Conservation (phyloP, 1,139 yeast species). For the Protomyces lactucae-debilis region DNA sequence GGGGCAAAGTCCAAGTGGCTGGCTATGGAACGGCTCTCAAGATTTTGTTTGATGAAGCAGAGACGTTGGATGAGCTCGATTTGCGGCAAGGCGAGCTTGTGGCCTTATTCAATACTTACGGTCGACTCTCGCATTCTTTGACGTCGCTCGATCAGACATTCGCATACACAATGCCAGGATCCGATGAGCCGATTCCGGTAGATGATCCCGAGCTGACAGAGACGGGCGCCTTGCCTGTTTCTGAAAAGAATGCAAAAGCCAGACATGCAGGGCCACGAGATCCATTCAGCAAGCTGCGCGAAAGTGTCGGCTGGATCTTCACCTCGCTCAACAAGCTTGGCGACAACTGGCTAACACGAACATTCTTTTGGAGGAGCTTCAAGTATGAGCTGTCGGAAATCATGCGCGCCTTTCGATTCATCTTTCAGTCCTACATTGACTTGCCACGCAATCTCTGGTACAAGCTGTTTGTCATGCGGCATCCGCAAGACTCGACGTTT, state of each 20-base stretch:
- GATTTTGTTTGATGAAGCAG: constrained; percentile 62
- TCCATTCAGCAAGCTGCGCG: background rate
- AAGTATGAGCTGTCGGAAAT: constrained; percentile 52
- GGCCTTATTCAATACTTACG: constrained; percentile 86
- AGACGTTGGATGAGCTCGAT: constrained; percentile 37
- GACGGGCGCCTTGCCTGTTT: constrained; percentile 5
- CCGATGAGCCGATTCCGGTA: constrained; percentile 2
- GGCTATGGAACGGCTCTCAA: constrained; percentile 97
- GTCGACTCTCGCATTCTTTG: constrained; percentile 79
- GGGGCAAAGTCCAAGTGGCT: constrained; percentile 96
- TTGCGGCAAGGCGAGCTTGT: constrained; percentile 76
- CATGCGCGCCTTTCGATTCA: constrained; percentile 57
- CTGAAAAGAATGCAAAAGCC: constrained; percentile 4
- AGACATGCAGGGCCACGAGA: constrained; percentile 15
- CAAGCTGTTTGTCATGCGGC: constrained; percentile 6
- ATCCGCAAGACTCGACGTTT: background rate
- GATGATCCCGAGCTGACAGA: constrained; percentile 4
- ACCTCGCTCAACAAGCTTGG: background rate
- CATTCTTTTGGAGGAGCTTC: constrained; percentile 1
- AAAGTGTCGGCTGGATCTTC: background rate
- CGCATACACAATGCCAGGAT: constrained; percentile 40
- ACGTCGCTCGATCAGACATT: constrained; percentile 63
- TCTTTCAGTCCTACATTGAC: constrained; percentile 58
- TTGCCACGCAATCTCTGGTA: constrained; percentile 57
- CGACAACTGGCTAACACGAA: background rate